Evolutionary conservation across 805 yeast genomes (phyloP).

Genomic region (Osmozyma mogii): DNA sequence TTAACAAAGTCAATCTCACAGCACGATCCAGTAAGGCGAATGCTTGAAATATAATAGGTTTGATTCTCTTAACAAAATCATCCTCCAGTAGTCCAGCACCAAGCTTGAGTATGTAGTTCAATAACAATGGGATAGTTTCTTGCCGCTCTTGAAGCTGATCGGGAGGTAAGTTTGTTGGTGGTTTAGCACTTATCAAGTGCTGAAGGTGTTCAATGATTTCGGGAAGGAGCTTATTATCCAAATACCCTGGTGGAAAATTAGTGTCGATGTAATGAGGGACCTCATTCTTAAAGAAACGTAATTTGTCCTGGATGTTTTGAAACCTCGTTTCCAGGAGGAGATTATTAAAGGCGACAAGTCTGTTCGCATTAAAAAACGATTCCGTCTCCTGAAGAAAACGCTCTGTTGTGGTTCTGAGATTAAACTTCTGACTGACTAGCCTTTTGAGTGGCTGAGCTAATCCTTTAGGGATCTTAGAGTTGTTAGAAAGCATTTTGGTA

Average conservation of each 20-base stretch:
- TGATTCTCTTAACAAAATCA: slow-evolving; percentile 35
- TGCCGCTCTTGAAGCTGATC: slow-evolving; percentile 26
- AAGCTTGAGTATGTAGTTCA: slow-evolving; percentile 35
- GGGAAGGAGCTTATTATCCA: slow-evolving; percentile 62
- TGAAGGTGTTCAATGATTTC: slow-evolving; percentile 44
- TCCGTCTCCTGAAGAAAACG: slow-evolving; percentile 21
- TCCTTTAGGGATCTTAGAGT: slow-evolving; percentile 25
- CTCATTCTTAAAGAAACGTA: slow-evolving; percentile 31
- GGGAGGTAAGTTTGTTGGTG: slow-evolving; percentile 19
- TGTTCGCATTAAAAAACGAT: slow-evolving; percentile 26
- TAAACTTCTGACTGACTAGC: slow-evolving; percentile 27
- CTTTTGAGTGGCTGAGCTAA: slow-evolving; percentile 31
- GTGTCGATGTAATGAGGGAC: slow-evolving; percentile 16
- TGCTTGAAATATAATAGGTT: slow-evolving; percentile 57
- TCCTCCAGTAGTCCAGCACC: slow-evolving; percentile 20
- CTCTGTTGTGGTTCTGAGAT: slow-evolving; percentile 26
- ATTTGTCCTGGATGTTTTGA: slow-evolving; percentile 45
- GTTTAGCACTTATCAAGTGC: slow-evolving; percentile 18
- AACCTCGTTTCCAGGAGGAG: slow-evolving; percentile 50
- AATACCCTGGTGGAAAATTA: slow-evolving; percentile 40
- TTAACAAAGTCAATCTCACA: slow-evolving; percentile 63
- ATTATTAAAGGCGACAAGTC: slow-evolving; percentile 44
- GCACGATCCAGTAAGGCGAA: slow-evolving; percentile 69
- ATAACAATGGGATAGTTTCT: slow-evolving; percentile 28
- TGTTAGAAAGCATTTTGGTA: slow-evolving; percentile 5